A percentile compares a stretch with the other conserved stretches of the same genome.
Evolutionary conservation across 2,329 filamentous ascomycete species (phyloP).

Genomic region (Triangularia verruculosa): DNA sequence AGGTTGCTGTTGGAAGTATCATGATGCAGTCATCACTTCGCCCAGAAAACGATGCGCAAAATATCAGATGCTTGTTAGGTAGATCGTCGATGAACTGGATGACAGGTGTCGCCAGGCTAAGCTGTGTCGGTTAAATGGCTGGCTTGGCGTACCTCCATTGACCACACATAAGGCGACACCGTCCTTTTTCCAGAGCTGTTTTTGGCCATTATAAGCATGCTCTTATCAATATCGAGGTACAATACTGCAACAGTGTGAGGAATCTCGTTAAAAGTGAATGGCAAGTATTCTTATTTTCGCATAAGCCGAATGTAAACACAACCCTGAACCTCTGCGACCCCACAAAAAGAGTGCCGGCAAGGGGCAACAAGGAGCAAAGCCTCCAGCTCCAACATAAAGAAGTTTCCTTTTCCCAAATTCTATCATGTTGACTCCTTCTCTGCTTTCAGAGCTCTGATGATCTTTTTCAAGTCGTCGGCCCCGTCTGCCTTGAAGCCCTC

Average conservation of each 20-base stretch:
- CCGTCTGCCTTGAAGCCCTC: constrained; percentile 14
- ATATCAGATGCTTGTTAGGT: not conserved
- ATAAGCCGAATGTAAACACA: not conserved
- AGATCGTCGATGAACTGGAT: not conserved
- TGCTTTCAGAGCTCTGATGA: not conserved
- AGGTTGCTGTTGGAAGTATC: not conserved
- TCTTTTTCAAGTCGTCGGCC: not conserved
- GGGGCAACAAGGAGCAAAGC: not conserved
- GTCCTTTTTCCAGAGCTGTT: too few relatives aligned
- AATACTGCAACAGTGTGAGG: too few relatives aligned
- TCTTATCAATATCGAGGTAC: too few relatives aligned
- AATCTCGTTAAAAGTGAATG: too few relatives aligned
- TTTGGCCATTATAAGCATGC: too few relatives aligned
- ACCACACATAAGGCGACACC: too few relatives aligned
- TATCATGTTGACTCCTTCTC: not conserved
- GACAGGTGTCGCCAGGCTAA: not conserved
- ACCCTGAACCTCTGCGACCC: not conserved
- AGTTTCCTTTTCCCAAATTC: not conserved
- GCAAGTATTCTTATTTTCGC: too few relatives aligned
- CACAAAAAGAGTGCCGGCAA: not conserved
- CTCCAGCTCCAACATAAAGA: not conserved
- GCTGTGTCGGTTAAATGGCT: not conserved
- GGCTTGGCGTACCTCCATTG: not conserved
- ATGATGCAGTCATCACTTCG: not conserved
- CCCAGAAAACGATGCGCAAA: not conserved